A percentile compares a stretch with the other conserved stretches of the same genome.
phyloP scores from a whole-genome alignment of 2,329 filamentous ascomycete genomes.

The Neonectria faginata region DNA sequence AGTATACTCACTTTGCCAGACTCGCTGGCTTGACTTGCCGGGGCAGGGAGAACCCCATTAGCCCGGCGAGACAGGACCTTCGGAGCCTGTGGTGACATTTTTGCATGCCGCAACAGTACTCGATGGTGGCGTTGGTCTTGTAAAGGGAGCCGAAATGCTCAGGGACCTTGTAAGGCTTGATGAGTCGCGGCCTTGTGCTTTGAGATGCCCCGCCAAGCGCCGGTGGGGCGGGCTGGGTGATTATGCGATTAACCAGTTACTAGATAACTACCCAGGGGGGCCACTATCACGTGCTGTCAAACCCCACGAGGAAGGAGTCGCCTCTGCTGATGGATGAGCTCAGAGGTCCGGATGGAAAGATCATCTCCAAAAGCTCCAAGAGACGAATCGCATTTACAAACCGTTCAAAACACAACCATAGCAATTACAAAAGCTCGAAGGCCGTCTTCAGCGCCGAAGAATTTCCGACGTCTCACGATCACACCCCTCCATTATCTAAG shows the following conservation, averaged over 20 bases:
- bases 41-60: constrained; percentile 47
- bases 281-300: constrained; percentile 31
- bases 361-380: constrained; percentile 1
- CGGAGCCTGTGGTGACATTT: constrained; percentile 52
- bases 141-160: constrained; percentile 32
- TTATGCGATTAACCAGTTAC: constrained; percentile 47
- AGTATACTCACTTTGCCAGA: constrained; percentile 45
- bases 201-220: constrained; percentile 43
- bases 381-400: not conserved
- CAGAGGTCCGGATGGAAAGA: not conserved
- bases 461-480: constrained; percentile 47
- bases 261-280: not conserved
- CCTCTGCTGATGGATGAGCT: constrained; percentile 1
- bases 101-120: constrained; percentile 47
- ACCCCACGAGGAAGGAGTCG: constrained; percentile 11
- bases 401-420: not conserved
- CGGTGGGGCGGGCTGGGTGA: constrained; percentile 41
- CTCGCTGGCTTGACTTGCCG: constrained; percentile 44
- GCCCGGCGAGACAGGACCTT: constrained; percentile 53
- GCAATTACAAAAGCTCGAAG: not conserved
- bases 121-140: constrained; percentile 35
- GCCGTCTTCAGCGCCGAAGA: constrained; percentile 37
- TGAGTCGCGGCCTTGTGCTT: constrained; percentile 43
- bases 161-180: constrained; percentile 41
- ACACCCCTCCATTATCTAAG: constrained; percentile 47